Evolutionary conservation across 495 filamentous ascomycete species (phyloP).

Genomic region (Umbilicaria muhlenbergii): DNA sequence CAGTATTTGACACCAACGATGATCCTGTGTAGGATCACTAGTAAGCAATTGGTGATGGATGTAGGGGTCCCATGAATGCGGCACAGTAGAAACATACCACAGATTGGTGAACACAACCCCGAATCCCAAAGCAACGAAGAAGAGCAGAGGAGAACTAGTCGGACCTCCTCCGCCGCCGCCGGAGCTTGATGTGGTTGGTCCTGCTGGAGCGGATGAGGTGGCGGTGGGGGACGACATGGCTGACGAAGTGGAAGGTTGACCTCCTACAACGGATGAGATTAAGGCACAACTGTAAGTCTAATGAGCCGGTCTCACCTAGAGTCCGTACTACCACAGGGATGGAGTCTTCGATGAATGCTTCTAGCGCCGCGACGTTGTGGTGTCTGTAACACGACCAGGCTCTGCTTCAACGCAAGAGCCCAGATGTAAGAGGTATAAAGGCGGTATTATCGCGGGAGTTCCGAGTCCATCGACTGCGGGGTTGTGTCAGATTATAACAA

Average conservation of each 20-base stretch:
- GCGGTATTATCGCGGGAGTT: no score
- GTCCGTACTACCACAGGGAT: no score
- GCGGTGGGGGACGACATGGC: slow-evolving; percentile 12
- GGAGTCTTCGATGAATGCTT: no score
- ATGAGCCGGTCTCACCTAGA: no score
- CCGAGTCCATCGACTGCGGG: no score
- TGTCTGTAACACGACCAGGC: no score
- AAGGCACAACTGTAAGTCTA: no score
- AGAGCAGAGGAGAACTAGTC: slow-evolving; percentile 85
- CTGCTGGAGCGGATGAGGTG: slow-evolving; percentile 10
- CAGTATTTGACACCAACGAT: slow-evolving; percentile 99
- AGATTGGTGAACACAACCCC: slow-evolving; percentile 98
- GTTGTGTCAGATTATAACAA: no score
- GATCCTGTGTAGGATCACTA: slow-evolving; percentile 48
- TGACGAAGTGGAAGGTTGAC: background rate
- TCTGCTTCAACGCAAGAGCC: no score
- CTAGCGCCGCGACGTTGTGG: no score
- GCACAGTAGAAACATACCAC: slow-evolving; percentile 44
- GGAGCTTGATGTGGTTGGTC: slow-evolving; percentile 10
- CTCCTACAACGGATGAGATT: no score
- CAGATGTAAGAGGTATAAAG: no score
- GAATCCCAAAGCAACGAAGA: slow-evolving; percentile 95
- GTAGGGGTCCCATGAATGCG: background rate
- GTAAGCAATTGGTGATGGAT: slow-evolving; percentile 3
- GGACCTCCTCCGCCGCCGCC: slow-evolving; percentile 23